Conservation (phyloP, 2,329 filamentous ascomycete genomes). For the Penicillium sp. region DNA sequence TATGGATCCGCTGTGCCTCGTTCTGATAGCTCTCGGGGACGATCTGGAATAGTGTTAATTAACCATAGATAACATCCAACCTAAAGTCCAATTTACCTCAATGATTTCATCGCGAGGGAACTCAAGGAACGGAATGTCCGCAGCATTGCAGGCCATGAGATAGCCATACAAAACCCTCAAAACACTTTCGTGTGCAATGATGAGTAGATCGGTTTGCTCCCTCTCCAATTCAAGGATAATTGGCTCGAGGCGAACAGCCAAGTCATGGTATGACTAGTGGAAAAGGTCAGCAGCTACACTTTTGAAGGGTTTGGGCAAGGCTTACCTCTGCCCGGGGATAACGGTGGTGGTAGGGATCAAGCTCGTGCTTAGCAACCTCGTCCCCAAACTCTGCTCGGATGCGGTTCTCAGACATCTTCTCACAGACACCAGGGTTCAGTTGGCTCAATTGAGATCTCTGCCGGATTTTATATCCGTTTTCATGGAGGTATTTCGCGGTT, state of each 20-base stretch:
- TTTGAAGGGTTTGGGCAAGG: background rate
- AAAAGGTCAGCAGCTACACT: background rate
- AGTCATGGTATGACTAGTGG: slow-evolving; percentile 86
- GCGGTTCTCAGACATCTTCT: slow-evolving; percentile 81
- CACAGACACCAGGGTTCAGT: slow-evolving; percentile 92
- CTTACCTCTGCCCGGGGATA: slow-evolving; percentile 89
- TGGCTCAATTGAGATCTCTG: slow-evolving; percentile 97
- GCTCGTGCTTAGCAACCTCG: slow-evolving; percentile 87
- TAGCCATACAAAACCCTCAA: slow-evolving; percentile 95
- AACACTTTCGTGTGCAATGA: slow-evolving; percentile 98
- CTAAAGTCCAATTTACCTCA: slow-evolving; percentile 56
- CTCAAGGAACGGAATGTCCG: slow-evolving; percentile 86
- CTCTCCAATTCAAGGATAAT: slow-evolving; percentile 97
- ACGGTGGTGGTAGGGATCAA: slow-evolving; percentile 94
- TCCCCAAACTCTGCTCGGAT: slow-evolving; percentile 84
- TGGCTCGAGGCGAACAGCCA: slow-evolving; percentile 95
- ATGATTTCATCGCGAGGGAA: slow-evolving; percentile 98
- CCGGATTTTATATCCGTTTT: slow-evolving; percentile 77
- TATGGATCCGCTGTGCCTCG: slow-evolving; percentile 84
- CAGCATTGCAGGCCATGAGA: slow-evolving; percentile 95
- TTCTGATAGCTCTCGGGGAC: slow-evolving; percentile 98
- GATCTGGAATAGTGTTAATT: slow-evolving; percentile 56
- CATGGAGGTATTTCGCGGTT: slow-evolving; percentile 78
- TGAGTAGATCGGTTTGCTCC: slow-evolving; percentile 95
- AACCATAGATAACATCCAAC: slow-evolving; percentile 6